Evolutionary conservation across 129 eudicot genomes (phyloP), one percentile per base, ranked within the genome.

Genomic region (Calendula officinalis): DNA sequence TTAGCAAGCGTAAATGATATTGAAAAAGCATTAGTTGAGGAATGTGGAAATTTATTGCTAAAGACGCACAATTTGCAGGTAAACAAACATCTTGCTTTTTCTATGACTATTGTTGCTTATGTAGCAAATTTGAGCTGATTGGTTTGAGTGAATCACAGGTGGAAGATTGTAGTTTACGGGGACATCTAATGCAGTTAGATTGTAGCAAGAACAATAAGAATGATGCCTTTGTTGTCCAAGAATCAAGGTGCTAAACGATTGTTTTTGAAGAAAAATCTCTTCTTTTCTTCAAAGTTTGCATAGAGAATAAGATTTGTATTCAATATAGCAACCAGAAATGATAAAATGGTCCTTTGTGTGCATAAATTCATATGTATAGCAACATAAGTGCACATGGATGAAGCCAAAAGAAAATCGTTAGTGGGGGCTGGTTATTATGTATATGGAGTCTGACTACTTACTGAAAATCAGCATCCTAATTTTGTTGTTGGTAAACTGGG

Each of bases 161-260:
- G 75, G 78, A 75, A 72, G 94, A 88, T 54, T 88, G 87, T 71
- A 84, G 96, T 82, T 79, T 88, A 67, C 70, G 83, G 78, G 86
- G 89, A 56, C 88, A 86, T 64, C 69, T 86, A 36, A 79, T 86
- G 77, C 94, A 86, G 60, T 62, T 70, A 45, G 60, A 41, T 7
- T 44, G 65, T 34, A 49, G 41, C 69, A 71, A 66, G 53, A 56
- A 43, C 46, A 42, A 13, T 32, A 64, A 64, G 10, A 17, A 36
- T 11, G 45, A 12, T 46, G 22, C 41, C 11, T 8, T 41, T 40
- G 14, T 60, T 62, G 69, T 46, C 58, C 69, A 49, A 30, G 32
- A 5, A 47, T 17, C 58, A 64, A 33, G 56, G 16, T 47, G 35
- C 35, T 10, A 34, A 56, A 34, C 22, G 62, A 12, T n/a, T 17